Base-by-base conservation (phyloP, 176 grass and related monocot species). In the Carex scoparia region DNA sequence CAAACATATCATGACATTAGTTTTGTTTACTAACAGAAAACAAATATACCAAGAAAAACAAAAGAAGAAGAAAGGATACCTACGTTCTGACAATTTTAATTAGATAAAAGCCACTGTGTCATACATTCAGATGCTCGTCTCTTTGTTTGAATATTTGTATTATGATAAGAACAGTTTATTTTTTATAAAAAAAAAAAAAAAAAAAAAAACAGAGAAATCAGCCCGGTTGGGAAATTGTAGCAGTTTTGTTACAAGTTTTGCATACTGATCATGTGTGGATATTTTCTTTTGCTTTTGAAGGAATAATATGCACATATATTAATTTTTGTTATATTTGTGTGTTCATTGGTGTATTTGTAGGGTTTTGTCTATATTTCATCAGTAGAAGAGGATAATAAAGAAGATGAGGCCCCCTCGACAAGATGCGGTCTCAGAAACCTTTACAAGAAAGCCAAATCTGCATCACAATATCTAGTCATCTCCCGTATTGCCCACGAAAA, bases 361-460 rank as follows among this genome's bases (percentile, higher is more conserved):
- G 94, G 94, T 65, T 97, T 97, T 69, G 91, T 97, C 84, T 92
- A 87, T 86, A 92, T 97, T 88, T 92, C 92, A 13, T 94, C 92
- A 0, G 92, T 97, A 19, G 87, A 90, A 1, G 86, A 85, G 38
- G 89, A 91, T 54, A 83, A 67, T 32, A 65, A 90, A 15, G 84
- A 88, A 42, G 65, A 28, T 8, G 86, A 88, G 59, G 84, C 85
- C 0, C 90, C 94, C 2, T 91, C 92, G 7, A 92, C 90, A 1
- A 80, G 92, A 6, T 97, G 92, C 35, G 94, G 92, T 48, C 90
- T 97, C 38, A 78, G 84, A 10, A 60, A 90, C 55, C 94, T 94
- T 10, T 97, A 91, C 81, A 90, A 84, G 56, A 13, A 57, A 61
- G 87, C 92, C 12, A 91, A 82, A 79, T 44, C 85, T 7, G 87